Evolutionary conservation across 2,329 filamentous ascomycete species (phyloP), one percentile per base, ranked within the genome.

Genomic region (Thelonectria blattea): DNA sequence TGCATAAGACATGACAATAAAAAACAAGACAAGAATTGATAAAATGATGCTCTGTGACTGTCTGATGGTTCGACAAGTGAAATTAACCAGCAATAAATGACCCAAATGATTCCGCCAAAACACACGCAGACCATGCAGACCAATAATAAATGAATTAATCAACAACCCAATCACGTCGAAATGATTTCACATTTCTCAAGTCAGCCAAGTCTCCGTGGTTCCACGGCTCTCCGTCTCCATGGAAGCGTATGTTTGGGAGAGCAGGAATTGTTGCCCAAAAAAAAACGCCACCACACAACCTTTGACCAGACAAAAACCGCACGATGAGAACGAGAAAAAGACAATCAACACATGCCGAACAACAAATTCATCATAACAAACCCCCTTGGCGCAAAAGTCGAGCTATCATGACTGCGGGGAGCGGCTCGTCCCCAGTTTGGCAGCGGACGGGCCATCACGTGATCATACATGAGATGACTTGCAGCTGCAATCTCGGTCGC

Each of bases 341-440:
- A 43, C 24, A 42, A 22, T 46, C 49, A 57, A 58, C n/a, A 45
- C 17, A 2, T n/a, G 3, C 3, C 10, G 5, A 15, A 2, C 15
- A 6, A 9, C 7, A 24, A 20, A 10, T 43, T 43, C 8, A 22
- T 17, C 18, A 48, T 48, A 15, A 52, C 18, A 10, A 24, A 22
- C 18, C 47, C 15, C 41, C 27, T 42, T 60, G 58, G 37, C 47
- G 32, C 43, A 18, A 24, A 27, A 18, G n/a, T 45, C 12, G 41
- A 56, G 53, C 50, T 59, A 69, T 69, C 68, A 70, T 70, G 68
- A 70, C 65, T 68, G 68, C 68, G 68, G 68, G 68, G 68, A 69
- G 34, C 12, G 22, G 24, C 56, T 11, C 27, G 43, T 45, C n/a
- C n/a, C n/a, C n/a, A n/a, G n/a, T n/a, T n/a, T 37, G 15, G 34